Conservation (phyloP, 1,284 basidiomycete genomes). For the Phenoliferia sp. region DNA sequence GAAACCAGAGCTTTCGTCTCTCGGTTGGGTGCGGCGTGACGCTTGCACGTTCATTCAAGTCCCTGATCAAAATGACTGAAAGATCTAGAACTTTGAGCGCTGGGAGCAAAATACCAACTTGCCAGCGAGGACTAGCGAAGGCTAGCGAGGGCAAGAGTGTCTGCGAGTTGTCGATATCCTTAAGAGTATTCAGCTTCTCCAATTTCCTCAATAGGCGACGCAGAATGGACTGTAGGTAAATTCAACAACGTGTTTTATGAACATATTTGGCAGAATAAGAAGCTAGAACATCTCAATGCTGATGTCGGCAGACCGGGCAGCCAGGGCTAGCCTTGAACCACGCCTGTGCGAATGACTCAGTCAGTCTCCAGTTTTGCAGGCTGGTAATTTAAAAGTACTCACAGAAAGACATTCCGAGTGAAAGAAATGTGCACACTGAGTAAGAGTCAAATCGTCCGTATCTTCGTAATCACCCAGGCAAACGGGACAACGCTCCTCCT, state of each 20-base stretch:
- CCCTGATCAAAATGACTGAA: too few relatives aligned
- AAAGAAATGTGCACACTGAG: constrained; percentile 17
- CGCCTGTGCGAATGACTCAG: background rate
- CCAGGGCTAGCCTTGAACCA: background rate
- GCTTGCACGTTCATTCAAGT: too few relatives aligned
- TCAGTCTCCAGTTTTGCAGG: background rate
- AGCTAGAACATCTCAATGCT: background rate
- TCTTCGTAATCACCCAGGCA: constrained; percentile 30
- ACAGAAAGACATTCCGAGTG: constrained; percentile 27
- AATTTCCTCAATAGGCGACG: too few relatives aligned
- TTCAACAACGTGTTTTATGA: too few relatives aligned
- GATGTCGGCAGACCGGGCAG: constrained; percentile 13
- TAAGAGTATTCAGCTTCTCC: too few relatives aligned
- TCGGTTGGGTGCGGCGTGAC: too few relatives aligned
- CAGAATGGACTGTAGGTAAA: too few relatives aligned
- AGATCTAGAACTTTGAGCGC: too few relatives aligned
- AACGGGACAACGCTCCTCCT: constrained; percentile 24
- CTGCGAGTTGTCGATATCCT: background rate
- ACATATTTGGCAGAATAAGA: too few relatives aligned
- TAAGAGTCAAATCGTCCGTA: constrained; percentile 19
- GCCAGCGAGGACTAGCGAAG: too few relatives aligned
- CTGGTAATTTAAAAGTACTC: background rate
- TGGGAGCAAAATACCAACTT: too few relatives aligned
- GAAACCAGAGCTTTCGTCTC: too few relatives aligned
- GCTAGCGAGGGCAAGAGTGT: background rate